Base-by-base conservation (phyloP, 768 basidiomycete species). In the Wakefieldia striispora region DNA sequence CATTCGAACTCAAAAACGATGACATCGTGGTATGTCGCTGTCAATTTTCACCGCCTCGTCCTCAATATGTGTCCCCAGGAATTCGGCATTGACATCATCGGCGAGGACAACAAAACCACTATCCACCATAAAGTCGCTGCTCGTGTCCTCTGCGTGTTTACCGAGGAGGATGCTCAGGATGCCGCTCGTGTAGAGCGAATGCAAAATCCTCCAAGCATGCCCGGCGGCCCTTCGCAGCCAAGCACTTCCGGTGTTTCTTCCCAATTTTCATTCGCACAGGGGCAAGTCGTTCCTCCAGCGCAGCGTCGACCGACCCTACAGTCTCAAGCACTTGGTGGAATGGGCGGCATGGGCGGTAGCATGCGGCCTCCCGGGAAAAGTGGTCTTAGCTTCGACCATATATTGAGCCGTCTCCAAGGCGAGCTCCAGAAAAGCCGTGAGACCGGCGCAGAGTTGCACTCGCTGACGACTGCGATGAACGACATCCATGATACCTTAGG, bases 91-190 rank as follows among this genome's bases (percentile, higher is more conserved):
- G 97, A 98, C 72, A 99, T 99, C 54, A 91, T 97, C 46, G 90
- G 91, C 54, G 97, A 99, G 63, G 97, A 99, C 75, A 97, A 95
- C 77, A 91, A 91, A 70, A 95, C 91, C 2, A 94, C 97, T 49
- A 86, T 98, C 42, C 97, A 99, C 71, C 95, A 97, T 74, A 98
- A 99, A 69, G 97, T 98, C 45, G 93, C 97, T 10, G 94, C 95
- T 4, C 88, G 91, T 24, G 93, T 94, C 31, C 80, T 91, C 45
- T 94, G 95, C 59, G 82, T 97, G 5, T 86, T 95, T 57, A 81
- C 77, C 0, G 86, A 92, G 36, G 89, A 91, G 51, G 97, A 99
- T 61, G 87, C 82, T 1, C 83, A 81, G 52, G 77, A 82, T 40
- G 87, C 86, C 31, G 80, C 82, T 2, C 83, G 84, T 34, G 79